Evolutionary conservation across 148 eudicot species (phyloP), one percentile per base, ranked within the genome.

Genomic region (Amaranthus cruentus): DNA sequence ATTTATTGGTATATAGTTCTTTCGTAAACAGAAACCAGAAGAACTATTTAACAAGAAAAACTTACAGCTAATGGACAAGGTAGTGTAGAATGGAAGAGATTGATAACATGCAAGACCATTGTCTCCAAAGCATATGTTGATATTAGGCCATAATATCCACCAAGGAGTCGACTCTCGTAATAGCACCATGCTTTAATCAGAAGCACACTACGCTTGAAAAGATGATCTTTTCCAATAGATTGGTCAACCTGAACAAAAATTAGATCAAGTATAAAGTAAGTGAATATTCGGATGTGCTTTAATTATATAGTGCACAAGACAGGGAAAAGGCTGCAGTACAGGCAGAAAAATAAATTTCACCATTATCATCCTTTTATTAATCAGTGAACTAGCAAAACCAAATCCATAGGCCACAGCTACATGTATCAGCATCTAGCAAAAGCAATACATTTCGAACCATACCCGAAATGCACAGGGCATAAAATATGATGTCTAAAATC

Each of bases 101-200:
- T 80, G 73, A 87, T 55, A 12, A 87, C 78, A 72, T 84, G 85
- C n/a, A 87, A 72, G 78, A 85, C 77, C 85, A 87, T 59, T 11
- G 72, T 72, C 63, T 88, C 89, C 80, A 86, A 76, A n/a, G 83
- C 89, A 79, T 88, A 88, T 50, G 92, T 83, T 66, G 88, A 76
- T 61, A 88, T 75, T 57, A 88, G 79, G 63, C 89, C 88, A 80
- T 83, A 63, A 46, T 28, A 52, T 47, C 89, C 87, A 44, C 89
- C 92, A 57, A 88, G 85, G 69, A 81, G 76, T 4, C 83, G 75
- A 70, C 92, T 86, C 73, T 88, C 92, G 10, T 88, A 88, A 54
- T 80, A 81, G 79, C 89, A 88, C 89, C 92, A 88, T 21, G 92
- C 77, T 75, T 88, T 88, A 21, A 88, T 78, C 50, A 88, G 75